Base-by-base conservation (phyloP, 2,329 filamentous ascomycete species). In the Colletotrichum destructivum region DNA sequence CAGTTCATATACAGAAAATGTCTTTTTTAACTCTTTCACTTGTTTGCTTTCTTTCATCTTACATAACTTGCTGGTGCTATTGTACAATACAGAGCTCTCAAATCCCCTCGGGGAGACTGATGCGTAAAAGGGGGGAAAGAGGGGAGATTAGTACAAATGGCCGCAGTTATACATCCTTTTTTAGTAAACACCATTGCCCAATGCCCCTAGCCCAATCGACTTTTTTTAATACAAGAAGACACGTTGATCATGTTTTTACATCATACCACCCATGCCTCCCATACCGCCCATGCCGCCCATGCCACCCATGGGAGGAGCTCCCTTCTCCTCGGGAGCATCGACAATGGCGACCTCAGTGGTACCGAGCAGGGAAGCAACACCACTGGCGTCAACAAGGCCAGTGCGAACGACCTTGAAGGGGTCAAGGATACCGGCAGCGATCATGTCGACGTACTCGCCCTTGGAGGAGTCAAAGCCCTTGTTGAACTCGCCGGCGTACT, bases 391-490 rank as follows among this genome's bases (percentile, higher is more conserved):
- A 79, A 95, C 90, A 71, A 99, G 92, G 80, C 94, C 96, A 75
- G 96, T 99, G 79, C 96, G 95, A 81, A 99, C 96, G 78, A 99
- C 96, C 93, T 99, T 99, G 89, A 99, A 93, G 75, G 96, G 96
- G 83, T 99, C 96, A 72, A 99, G 93, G 84, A 99, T 99, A 93
- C 96, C 96, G 77, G 94, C 91, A 74, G 90, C 84, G 81, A 99
- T 98, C 96, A 99, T 98, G 88, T 99, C 96, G 77, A 98, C 95
- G 86, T 98, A 99, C 88, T 98, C 94, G 84, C 96, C 95, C 89
- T 95, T 98, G 82, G 94, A 87, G 86, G 93, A 96, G 90, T 99
- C 94, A 87, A 94, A 99, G 75, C 96, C 96, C 88, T 93, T 96
- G 93, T 98, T 97, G 91, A 99, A 99, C 85, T 99, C 95, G 76